phyloP scores from a whole-genome alignment of 2,329 filamentous ascomycete genomes.

The Thyridium curvatum region DNA sequence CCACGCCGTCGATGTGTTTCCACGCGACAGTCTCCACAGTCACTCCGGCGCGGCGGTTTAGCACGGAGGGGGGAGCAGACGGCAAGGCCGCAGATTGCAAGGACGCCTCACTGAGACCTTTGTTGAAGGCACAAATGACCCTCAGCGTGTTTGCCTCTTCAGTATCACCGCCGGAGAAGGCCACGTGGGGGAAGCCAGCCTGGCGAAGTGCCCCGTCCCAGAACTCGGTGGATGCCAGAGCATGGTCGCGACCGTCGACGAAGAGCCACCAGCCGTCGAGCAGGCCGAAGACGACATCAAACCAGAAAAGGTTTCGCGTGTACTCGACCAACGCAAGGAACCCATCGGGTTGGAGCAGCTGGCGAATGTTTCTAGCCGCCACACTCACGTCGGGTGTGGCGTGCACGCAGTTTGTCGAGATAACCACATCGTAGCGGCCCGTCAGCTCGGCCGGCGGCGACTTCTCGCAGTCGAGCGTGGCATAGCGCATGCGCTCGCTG shows the following conservation, averaged over 20 bases:
- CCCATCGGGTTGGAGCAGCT: slow-evolving; percentile 20
- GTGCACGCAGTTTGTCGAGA: no score
- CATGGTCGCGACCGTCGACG: slow-evolving; percentile 17
- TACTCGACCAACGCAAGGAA: slow-evolving; percentile 21
- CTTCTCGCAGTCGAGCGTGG: no score
- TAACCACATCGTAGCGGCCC: no score
- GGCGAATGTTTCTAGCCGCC: slow-evolving; percentile 15
- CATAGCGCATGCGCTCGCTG: no score
- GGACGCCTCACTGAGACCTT: no score
- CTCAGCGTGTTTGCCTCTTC: slow-evolving; percentile 16
- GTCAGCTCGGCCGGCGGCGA: no score
- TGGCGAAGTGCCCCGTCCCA: slow-evolving; percentile 14
- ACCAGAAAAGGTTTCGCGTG: slow-evolving; percentile 16
- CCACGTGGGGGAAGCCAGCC: slow-evolving; percentile 15
- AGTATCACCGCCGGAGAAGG: slow-evolving; percentile 15
- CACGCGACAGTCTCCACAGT: slow-evolving; percentile 12
- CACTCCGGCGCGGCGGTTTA: no score
- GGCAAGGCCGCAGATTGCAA: no score
- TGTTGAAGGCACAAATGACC: slow-evolving; percentile 17
- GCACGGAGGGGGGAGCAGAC: no score
- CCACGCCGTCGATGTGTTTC: slow-evolving; percentile 10
- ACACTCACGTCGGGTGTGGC: slow-evolving; percentile 18
- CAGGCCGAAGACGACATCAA: slow-evolving; percentile 24
- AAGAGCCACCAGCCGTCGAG: slow-evolving; percentile 29
- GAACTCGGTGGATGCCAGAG: slow-evolving; percentile 8